Evolutionary conservation across 176 grass and related monocot species (phyloP).

Genomic region (Eragrostis curvula): DNA sequence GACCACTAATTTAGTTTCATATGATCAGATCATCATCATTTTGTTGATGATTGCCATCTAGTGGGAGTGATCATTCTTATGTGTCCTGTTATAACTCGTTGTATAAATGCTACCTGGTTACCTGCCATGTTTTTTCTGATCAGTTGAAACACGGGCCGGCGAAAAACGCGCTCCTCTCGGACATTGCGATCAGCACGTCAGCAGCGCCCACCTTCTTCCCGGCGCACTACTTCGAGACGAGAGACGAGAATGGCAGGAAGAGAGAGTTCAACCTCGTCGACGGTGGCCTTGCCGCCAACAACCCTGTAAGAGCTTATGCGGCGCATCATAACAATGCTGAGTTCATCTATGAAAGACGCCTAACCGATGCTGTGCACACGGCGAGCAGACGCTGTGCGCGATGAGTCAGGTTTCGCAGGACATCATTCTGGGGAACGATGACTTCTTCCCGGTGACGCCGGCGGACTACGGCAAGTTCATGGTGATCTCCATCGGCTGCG

Average conservation of each 20-base stretch:
- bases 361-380: not conserved
- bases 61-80: not conserved
- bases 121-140: not conserved
- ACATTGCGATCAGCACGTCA: constrained; percentile 71
- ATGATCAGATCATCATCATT: constrained; percentile 5
- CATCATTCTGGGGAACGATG: constrained; percentile 38
- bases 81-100: constrained; percentile 16
- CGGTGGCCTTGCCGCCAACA: constrained; percentile 76
- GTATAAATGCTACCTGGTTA: not conserved
- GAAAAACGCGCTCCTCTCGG: constrained; percentile 62
- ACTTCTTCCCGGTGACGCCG: constrained; percentile 57
- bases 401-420: constrained; percentile 59
- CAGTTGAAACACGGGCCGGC: constrained; percentile 47
- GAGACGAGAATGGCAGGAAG: constrained; percentile 18
- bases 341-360: not conserved
- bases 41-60: not conserved
- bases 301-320: constrained; percentile 50
- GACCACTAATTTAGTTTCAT: not conserved
- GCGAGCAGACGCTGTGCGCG: constrained; percentile 55
- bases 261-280: constrained; percentile 71
- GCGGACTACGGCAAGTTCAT: constrained; percentile 67
- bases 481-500: constrained; percentile 76
- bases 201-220: constrained; percentile 80
- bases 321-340: not conserved
- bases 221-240: constrained; percentile 65